These are phyloP conservation scores for Rosa persica DNA, from an alignment of 306 rosid genomes.

Conservation along the genomic window DNA sequence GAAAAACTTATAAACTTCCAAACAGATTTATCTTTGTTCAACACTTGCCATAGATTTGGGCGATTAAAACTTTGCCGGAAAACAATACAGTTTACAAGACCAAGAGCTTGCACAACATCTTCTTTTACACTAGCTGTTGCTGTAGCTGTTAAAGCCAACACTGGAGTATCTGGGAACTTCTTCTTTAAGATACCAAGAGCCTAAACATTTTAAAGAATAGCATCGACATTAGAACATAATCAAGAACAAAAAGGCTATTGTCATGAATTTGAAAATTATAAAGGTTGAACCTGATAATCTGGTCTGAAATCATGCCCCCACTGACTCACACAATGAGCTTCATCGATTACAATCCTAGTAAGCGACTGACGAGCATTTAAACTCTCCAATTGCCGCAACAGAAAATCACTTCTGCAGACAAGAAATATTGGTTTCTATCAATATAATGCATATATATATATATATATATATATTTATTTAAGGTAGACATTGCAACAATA, in stretches of 20 bases:
- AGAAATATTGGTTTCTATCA: constrained; percentile 22
- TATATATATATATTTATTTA: background rate
- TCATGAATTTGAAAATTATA: constrained; percentile 17
- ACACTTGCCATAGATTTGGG: constrained; percentile 74
- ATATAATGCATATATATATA: background rate
- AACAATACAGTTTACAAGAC: constrained; percentile 85
- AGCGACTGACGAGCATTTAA: constrained; percentile 83
- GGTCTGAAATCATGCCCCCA: constrained; percentile 99
- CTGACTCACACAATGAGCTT: constrained; percentile 99
- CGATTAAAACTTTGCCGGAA: constrained; percentile 99
- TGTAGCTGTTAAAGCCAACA: constrained; percentile 95
- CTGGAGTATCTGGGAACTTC: constrained; percentile 92
- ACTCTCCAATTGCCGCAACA: constrained; percentile 76
- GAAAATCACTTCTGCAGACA: constrained; percentile 80
- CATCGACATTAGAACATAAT: constrained; percentile 14
- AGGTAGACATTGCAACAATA: background rate
- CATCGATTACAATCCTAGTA: constrained; percentile 94
- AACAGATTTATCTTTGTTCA: constrained; percentile 24
- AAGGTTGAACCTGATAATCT: constrained; percentile 83
- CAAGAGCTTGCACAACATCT: constrained; percentile 98
- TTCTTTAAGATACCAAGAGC: constrained; percentile 96
- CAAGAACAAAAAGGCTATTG: background rate
- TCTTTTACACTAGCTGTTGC: constrained; percentile 99
- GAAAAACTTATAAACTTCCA: constrained; percentile 8
- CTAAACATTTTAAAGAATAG: constrained; percentile 43